These are phyloP conservation scores for Epichloe uncinata DNA, from an alignment of 2,329 filamentous ascomycete species.

Conservation along the genomic window DNA sequence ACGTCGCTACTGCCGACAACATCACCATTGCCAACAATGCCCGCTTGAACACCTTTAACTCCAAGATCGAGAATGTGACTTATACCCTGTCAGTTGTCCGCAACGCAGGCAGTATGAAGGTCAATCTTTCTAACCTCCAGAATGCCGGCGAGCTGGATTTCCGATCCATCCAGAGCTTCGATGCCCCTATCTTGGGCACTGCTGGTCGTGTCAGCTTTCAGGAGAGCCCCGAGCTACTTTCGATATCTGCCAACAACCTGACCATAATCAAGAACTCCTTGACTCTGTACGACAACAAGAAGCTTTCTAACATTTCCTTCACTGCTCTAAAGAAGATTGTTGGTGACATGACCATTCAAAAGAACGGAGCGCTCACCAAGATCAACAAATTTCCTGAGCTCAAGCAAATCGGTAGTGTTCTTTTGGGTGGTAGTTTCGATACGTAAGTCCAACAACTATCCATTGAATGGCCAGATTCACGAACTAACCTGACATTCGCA, in stretches of 20 bases:
- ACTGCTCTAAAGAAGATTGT: constrained; percentile 53
- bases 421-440: constrained; percentile 73
- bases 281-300: constrained; percentile 49
- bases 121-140: constrained; percentile 66
- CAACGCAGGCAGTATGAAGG: constrained; percentile 61
- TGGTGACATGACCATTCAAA: constrained; percentile 74
- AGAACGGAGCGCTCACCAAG: constrained; percentile 63
- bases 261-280: constrained; percentile 45
- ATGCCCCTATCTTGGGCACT: constrained; percentile 55
- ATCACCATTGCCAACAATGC: constrained; percentile 88
- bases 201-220: constrained; percentile 70
- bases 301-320: constrained; percentile 62
- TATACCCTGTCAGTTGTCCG: constrained; percentile 58
- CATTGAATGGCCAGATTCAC: not conserved
- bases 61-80: constrained; percentile 65
- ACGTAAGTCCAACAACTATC: constrained; percentile 43
- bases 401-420: constrained; percentile 62
- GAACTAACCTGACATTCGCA: constrained; percentile 20
- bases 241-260: constrained; percentile 41
- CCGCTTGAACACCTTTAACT: constrained; percentile 61
- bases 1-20: constrained; percentile 55
- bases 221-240: constrained; percentile 61
- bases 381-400: constrained; percentile 59
- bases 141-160: constrained; percentile 41
- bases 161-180: constrained; percentile 62